Evolutionary conservation across 2,329 filamentous ascomycete species (phyloP).

Genomic region (Epichloe gansuensis): DNA sequence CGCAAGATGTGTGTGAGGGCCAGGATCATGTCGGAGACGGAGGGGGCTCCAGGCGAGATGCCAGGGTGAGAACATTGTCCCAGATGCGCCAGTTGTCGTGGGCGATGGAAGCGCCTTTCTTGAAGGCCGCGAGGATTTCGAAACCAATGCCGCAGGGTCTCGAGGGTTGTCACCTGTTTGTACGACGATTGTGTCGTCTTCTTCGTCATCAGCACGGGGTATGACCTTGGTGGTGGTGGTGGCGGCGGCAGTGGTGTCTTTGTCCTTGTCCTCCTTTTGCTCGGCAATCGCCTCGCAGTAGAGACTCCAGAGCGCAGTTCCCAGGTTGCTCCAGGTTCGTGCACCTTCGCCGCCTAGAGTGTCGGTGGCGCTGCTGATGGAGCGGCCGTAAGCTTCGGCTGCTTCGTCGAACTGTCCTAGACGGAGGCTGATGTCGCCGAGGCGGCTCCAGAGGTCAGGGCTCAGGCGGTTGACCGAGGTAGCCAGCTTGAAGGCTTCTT

Average conservation of each 20-base stretch:
- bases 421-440: conserved; percentile 79
- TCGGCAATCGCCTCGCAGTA: conserved; percentile 41
- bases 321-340: conserved; percentile 89
- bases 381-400: conserved; percentile 69
- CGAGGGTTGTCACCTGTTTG: conserved; percentile 14
- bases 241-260: conserved; percentile 10
- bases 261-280: conserved; percentile 18
- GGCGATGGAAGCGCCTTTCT: conserved; percentile 73
- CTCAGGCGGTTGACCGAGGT: conserved; percentile 71
- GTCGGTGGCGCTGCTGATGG: conserved; percentile 52
- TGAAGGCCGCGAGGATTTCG: conserved; percentile 74
- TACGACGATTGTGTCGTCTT: conserved; percentile 14
- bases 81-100: conserved; percentile 86
- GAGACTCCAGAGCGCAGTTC: conserved; percentile 64
- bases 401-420: conserved; percentile 67
- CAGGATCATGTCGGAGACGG: conserved; percentile 62
- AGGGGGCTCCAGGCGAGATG: conserved; percentile 66
- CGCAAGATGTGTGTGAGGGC: conserved; percentile 66
- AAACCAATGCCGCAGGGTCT: conserved; percentile 50
- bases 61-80: conserved; percentile 89
- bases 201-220: conserved; percentile 12
- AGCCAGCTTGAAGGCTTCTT: conserved; percentile 66
- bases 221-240: conserved; percentile 13
- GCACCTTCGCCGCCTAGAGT: conserved; percentile 74
- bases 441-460: conserved; percentile 73